phyloP scores from a whole-genome alignment of 345 rosid genomes.

The Mallotus nudiflorus region DNA sequence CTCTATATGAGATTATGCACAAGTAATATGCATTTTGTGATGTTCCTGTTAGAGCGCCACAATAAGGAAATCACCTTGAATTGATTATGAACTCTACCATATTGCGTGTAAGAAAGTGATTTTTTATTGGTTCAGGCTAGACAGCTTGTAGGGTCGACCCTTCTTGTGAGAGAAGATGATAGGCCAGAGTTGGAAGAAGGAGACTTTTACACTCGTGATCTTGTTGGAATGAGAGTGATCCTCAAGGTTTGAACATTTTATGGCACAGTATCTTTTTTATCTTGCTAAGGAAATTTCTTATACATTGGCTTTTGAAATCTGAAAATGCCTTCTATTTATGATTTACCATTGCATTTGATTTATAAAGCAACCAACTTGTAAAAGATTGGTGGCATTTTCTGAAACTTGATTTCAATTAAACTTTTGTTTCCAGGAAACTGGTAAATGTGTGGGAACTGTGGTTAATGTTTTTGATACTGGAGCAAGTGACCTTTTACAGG shows the following conservation, averaged over 20 bases:
- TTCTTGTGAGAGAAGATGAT: constrained; percentile 71
- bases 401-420: constrained; percentile 2
- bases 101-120: not conserved
- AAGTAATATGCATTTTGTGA: not conserved
- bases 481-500: constrained; percentile 78
- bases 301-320: not conserved
- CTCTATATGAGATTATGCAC: not conserved
- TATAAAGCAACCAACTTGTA: not conserved
- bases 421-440: constrained; percentile 55
- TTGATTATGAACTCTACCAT: not conserved
- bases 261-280: constrained; percentile 1
- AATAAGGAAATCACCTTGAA: not conserved
- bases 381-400: not conserved
- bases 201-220: constrained; percentile 83
- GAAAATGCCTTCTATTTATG: not conserved
- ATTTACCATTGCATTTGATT: not conserved
- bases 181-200: constrained; percentile 77
- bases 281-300: not conserved
- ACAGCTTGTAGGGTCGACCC: constrained; percentile 80
- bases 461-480: constrained; percentile 72
- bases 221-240: constrained; percentile 75
- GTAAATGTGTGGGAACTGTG: constrained; percentile 76
- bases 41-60: no score
- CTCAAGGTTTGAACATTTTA: constrained; percentile 49
- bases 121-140: constrained; percentile 53